Conservation (phyloP, 179 eudicot species). For the Vitellaria paradoxa region DNA sequence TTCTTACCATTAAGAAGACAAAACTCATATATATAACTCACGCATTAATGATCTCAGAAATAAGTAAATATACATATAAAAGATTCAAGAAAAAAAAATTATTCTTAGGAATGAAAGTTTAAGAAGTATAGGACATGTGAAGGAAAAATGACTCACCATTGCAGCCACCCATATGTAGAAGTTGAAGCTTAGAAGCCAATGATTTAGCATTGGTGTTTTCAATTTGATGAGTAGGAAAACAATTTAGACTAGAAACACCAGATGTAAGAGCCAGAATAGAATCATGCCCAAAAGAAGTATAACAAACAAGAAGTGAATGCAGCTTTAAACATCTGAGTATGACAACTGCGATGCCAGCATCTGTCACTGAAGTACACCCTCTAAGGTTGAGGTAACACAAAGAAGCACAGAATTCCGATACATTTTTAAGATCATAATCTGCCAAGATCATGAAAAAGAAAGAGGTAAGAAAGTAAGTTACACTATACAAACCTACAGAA, state of each 20-base stretch:
- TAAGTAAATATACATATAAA: neutral
- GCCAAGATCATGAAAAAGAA: slow-evolving; percentile 24
- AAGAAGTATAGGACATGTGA: neutral
- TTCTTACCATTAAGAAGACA: neutral
- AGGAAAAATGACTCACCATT: slow-evolving; percentile 38
- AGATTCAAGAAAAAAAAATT: neutral
- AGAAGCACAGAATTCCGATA: slow-evolving; percentile 54
- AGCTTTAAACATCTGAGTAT: slow-evolving; percentile 49
- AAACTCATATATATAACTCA: neutral
- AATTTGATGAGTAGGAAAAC: slow-evolving; percentile 16
- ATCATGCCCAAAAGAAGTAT: slow-evolving; percentile 60
- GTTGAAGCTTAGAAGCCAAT: slow-evolving; percentile 38
- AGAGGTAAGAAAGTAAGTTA: neutral
- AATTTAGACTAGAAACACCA: slow-evolving; percentile 24
- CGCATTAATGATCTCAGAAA: neutral
- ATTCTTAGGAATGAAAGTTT: neutral
- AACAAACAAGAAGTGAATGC: slow-evolving; percentile 65
- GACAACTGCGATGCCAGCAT: slow-evolving; percentile 65
- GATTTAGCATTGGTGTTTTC: slow-evolving; percentile 28
- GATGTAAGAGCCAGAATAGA: slow-evolving; percentile 63
- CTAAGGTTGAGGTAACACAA: slow-evolving; percentile 59
- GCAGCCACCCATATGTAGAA: slow-evolving; percentile 83
- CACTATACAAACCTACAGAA: neutral
- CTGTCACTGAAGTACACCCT: slow-evolving; percentile 76
- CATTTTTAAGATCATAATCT: slow-evolving; percentile 65